A percentile compares a stretch with the other conserved stretches of the same genome.
Evolutionary conservation across 305 asterid genomes (phyloP).

Genomic region (Fraxinus nigra): DNA sequence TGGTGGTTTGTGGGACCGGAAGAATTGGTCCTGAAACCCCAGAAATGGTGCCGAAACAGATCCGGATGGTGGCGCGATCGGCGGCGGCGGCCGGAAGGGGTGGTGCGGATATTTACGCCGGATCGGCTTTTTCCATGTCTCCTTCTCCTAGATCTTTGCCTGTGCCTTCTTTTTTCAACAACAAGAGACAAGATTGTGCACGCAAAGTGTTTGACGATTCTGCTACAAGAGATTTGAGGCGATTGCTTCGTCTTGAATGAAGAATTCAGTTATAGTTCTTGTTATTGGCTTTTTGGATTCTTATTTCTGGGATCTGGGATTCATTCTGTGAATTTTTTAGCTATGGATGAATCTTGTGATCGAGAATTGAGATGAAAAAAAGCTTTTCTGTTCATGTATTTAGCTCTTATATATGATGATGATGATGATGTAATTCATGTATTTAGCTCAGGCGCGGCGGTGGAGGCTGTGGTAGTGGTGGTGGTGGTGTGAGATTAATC

Average conservation of each 20-base stretch:
- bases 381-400: not conserved
- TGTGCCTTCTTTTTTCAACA: constrained; percentile 36
- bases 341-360: not conserved
- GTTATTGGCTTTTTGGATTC: constrained; percentile 25
- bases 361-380: not conserved
- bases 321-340: not conserved
- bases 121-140: constrained; percentile 37
- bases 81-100: constrained; percentile 7
- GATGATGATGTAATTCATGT: not conserved
- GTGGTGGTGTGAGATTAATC: not conserved
- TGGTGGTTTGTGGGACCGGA: constrained; percentile 9
- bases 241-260: constrained; percentile 60
- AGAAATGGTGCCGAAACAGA: constrained; percentile 19
- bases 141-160: constrained; percentile 44
- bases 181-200: constrained; percentile 16
- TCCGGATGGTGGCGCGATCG: not conserved
- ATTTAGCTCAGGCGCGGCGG: not conserved
- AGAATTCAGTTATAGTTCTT: not conserved
- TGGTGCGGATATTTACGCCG: constrained; percentile 30
- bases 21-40: constrained; percentile 21
- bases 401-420: not conserved
- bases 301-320: constrained; percentile 4
- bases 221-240: constrained; percentile 50
- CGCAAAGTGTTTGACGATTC: constrained; percentile 24
- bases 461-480: not conserved